Percentiles rank a stretch among this genome's conserved stretches.
Conservation (phyloP, 768 basidiomycete genomes). For the Boletus subparvulus region DNA sequence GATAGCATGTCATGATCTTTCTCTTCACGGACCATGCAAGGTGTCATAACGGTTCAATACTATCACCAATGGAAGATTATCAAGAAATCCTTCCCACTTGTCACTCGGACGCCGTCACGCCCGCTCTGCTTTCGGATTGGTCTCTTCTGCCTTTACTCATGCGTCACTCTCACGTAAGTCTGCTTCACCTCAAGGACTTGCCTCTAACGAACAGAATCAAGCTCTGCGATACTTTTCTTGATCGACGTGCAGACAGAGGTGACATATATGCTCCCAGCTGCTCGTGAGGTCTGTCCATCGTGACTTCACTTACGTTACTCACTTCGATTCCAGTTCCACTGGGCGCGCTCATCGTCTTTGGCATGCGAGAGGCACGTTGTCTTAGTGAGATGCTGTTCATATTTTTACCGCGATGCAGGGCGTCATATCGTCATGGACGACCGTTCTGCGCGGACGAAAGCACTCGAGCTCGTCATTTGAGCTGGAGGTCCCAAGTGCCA, state of each 20-base stretch:
- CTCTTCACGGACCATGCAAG: conserved; percentile 28
- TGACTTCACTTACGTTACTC: background rate
- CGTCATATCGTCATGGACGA: conserved; percentile 36
- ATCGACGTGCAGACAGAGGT: conserved; percentile 29
- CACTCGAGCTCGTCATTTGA: conserved; percentile 8
- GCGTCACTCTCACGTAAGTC: conserved; percentile 44
- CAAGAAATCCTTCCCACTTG: conserved; percentile 42
- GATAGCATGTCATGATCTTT: background rate
- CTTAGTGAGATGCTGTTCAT: background rate
- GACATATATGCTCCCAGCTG: conserved; percentile 51
- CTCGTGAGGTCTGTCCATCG: conserved; percentile 36
- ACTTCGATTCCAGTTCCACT: conserved; percentile 44
- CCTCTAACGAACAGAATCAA: conserved; percentile 15
- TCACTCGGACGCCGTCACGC: conserved; percentile 35
- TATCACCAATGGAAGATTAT: conserved; percentile 41
- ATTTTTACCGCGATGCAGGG: conserved; percentile 33
- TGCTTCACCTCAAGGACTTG: background rate
- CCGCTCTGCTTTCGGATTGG: conserved; percentile 40
- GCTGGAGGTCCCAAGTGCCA: conserved; percentile 26
- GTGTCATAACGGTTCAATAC: conserved; percentile 43
- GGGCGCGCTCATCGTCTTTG: conserved; percentile 48
- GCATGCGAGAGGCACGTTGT: conserved; percentile 44
- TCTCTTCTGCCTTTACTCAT: conserved; percentile 46
- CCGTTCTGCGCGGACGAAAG: conserved; percentile 5
- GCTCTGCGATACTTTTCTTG: conserved; percentile 41